phyloP scores from a whole-genome alignment of 2,329 filamentous ascomycete genomes.

The Exophiala viscosa region DNA sequence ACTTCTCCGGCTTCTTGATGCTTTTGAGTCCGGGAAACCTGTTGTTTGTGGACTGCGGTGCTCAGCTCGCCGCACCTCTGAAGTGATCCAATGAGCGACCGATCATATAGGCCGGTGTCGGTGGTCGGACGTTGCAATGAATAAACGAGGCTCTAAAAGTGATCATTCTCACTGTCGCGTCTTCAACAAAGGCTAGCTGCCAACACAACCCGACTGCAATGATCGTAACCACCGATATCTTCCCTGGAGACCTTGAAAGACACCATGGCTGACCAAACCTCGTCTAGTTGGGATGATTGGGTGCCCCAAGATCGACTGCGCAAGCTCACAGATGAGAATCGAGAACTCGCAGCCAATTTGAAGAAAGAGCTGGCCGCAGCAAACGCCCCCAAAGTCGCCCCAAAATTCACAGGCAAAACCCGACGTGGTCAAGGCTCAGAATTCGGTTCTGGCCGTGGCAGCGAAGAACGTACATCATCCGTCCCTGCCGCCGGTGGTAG shows the following conservation, averaged over 20 bases:
- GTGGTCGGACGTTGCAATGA: not conserved
- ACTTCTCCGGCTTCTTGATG: not conserved
- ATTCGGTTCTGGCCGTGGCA: constrained; percentile 41
- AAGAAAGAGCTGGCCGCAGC: constrained; percentile 38
- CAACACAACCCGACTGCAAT: not conserved
- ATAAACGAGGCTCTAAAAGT: not conserved
- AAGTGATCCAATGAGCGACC: not conserved
- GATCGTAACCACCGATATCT: not conserved
- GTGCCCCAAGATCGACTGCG: constrained; percentile 88
- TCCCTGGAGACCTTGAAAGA: not conserved
- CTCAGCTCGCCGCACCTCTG: constrained; percentile 1
- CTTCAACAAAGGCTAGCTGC: not conserved
- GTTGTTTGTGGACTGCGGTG: not conserved
- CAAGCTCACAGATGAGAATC: constrained; percentile 93
- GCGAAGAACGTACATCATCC: constrained; percentile 44
- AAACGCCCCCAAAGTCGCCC: constrained; percentile 18
- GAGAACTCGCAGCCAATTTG: constrained; percentile 67
- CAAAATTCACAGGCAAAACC: constrained; percentile 30
- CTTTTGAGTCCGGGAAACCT: not conserved
- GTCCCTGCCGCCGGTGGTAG: constrained; percentile 42
- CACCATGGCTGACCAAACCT: constrained; percentile 5
- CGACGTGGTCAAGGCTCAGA: constrained; percentile 37
- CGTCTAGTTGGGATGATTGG: constrained; percentile 89
- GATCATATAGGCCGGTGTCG: too few relatives aligned
- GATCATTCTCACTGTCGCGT: not conserved